Evolutionary conservation across 2,329 filamentous ascomycete species (phyloP), one percentile per base, ranked within the genome.

Genomic region (Sporothrix pseudoabietina): DNA sequence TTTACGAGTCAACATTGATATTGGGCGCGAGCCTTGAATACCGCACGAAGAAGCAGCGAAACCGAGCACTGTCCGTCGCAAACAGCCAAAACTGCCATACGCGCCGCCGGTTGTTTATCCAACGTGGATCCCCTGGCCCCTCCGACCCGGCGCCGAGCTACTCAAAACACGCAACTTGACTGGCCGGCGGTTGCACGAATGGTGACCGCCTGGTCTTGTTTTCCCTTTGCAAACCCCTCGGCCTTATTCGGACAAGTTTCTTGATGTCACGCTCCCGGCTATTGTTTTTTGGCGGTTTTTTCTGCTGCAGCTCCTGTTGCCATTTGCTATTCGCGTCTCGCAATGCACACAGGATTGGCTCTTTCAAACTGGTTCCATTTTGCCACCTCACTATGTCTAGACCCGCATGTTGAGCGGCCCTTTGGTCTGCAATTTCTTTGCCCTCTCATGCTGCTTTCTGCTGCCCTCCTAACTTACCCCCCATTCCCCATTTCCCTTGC

Each of bases 341-440:
- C 79, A 77, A 79, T 77, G 78, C 66, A 70, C 77, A 77, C 79
- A 78, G 81, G 78, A 83, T 82, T 83, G 81, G 81, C 79, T 68
- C 65, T 68, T 49, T 79, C 79, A 79, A 76, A 78, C 77, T 78
- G 80, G 81, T 81, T 81, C 79, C 80, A 80, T 83, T 82, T 84
- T 80, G 83, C 83, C 83, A 84, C 83, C 80, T 81, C 80, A 81
- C 80, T 80, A 79, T 81, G 82, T 81, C 79, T 80, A 77, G 77
- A 77, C 81, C 77, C 83, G 81, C 81, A 83, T 81, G 79, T 78
- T 78, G 78, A 78, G 76, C 76, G 49, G 63, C 59, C 69, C 57
- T 72, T 68, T 72, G 16, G 41, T 55, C 59, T 69, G 49, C 49
- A 69, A 39, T 73, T 63, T 47, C 59, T 22, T 16, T 14, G 14